Evolutionary conservation across 805 yeast species (phyloP).

Genomic region (Nakazawaea wyomingensis): DNA sequence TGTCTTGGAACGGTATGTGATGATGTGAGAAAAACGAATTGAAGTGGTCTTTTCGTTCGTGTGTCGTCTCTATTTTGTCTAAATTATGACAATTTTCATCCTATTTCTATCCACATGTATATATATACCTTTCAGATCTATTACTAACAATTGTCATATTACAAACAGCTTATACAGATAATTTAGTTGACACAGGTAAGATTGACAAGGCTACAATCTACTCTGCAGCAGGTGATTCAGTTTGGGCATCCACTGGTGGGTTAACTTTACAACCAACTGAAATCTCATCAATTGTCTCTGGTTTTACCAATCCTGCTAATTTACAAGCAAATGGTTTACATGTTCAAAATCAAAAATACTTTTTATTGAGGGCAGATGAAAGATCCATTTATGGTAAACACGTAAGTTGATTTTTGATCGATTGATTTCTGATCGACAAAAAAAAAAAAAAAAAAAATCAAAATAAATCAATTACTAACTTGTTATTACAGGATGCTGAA

Average conservation of each 20-base stretch:
- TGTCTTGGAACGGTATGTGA: conserved; percentile 46
- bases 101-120: too few species aligned
- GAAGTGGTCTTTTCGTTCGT: too few species aligned
- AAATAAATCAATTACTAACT: not conserved
- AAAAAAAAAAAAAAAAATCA: too few species aligned
- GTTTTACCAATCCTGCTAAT: conserved; percentile 72
- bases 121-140: too few species aligned
- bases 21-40: too few species aligned
- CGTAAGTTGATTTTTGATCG: conserved; percentile 13
- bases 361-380: conserved; percentile 82
- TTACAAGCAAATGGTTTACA: conserved; percentile 87
- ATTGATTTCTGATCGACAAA: too few species aligned
- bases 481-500: conserved; percentile 53
- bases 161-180: conserved; percentile 83
- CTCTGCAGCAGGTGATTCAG: conserved; percentile 90
- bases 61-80: too few species aligned
- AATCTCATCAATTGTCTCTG: conserved; percentile 66
- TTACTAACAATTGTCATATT: not conserved
- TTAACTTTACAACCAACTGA: conserved; percentile 64
- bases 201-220: conserved; percentile 90
- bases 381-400: conserved; percentile 92
- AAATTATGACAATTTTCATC: not conserved
- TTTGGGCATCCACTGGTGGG: conserved; percentile 83
- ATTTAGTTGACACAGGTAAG: conserved; percentile 79
- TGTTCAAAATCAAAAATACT: conserved; percentile 79